phyloP scores from a whole-genome alignment of 495 filamentous ascomycete genomes.

The Trichoderma asperelloides region DNA sequence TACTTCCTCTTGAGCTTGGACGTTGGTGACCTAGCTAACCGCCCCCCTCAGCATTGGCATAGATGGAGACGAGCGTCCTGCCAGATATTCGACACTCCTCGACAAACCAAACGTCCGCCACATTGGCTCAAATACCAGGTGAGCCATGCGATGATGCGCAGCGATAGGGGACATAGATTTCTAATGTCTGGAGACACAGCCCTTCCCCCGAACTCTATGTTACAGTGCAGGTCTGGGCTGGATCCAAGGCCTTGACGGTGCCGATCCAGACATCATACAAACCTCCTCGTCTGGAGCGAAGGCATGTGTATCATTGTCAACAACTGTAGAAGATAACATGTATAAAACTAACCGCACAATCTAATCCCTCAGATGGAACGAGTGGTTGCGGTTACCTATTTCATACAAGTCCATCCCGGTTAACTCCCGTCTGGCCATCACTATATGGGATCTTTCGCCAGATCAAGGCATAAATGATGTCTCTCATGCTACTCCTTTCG shows the following conservation, averaged over 20 bases:
- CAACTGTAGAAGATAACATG: too few relatives aligned
- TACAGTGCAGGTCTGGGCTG: slow-evolving; percentile 88
- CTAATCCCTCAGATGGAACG: slow-evolving; percentile 59
- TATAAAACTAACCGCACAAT: background rate
- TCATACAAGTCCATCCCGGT: slow-evolving; percentile 69
- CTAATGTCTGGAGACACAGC: slow-evolving; percentile 24
- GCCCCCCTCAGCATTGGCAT: slow-evolving; percentile 56
- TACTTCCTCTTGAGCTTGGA: slow-evolving; percentile 7
- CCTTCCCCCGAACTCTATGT: slow-evolving; percentile 79
- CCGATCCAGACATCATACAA: slow-evolving; percentile 89
- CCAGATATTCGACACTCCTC: slow-evolving; percentile 70
- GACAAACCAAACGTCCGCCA: slow-evolving; percentile 71
- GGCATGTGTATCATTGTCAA: slow-evolving; percentile 18
- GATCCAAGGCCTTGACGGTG: slow-evolving; percentile 88
- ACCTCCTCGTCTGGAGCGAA: slow-evolving; percentile 67
- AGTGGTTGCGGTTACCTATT: slow-evolving; percentile 88
- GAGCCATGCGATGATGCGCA: slow-evolving; percentile 6
- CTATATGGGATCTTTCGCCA: slow-evolving; percentile 89
- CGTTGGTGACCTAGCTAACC: slow-evolving; percentile 11
- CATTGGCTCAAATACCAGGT: slow-evolving; percentile 68
- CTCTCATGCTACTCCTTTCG: slow-evolving; percentile 80
- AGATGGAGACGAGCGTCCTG: slow-evolving; percentile 74
- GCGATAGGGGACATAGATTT: background rate
- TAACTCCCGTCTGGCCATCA: slow-evolving; percentile 80
- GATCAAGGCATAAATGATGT: slow-evolving; percentile 53